A percentile compares a stretch with the other conserved stretches of the same genome.
Evolutionary conservation across 225 moss, liverwort and hornwort genomes (phyloP).

Genomic region (Thuidium tamariscinum): DNA sequence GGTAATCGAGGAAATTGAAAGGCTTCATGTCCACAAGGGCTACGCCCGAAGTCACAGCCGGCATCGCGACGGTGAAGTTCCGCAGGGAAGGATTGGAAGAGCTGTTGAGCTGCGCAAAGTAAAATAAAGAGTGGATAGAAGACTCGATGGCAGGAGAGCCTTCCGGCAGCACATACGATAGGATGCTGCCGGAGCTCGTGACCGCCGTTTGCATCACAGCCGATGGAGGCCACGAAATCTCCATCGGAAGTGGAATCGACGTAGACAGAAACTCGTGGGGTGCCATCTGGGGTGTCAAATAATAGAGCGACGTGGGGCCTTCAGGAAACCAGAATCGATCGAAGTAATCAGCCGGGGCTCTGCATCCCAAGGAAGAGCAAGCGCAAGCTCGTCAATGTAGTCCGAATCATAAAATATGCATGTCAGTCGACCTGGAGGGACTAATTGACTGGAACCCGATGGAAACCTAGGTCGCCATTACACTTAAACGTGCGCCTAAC

Average conservation of each 20-base stretch:
- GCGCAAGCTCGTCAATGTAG: no score
- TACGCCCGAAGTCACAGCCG: accelerated
- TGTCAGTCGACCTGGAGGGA: neutral
- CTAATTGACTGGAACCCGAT: neutral
- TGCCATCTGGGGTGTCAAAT: neutral
- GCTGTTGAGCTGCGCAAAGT: neutral
- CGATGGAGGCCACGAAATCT: no score
- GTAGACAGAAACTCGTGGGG: neutral
- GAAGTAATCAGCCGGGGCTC: neutral
- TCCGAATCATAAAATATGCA: neutral
- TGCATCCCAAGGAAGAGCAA: neutral
- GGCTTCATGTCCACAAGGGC: no score
- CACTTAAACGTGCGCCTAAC: accelerated
- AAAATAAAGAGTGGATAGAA: neutral
- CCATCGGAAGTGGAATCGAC: no score
- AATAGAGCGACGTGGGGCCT: neutral
- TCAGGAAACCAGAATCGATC: neutral
- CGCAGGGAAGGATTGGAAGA: neutral
- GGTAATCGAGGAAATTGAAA: no score
- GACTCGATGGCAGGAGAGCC: neutral
- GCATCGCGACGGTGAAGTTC: neutral
- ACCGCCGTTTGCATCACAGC: neutral
- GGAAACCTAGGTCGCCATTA: neutral
- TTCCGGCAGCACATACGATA: neutral
- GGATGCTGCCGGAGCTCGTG: neutral